Evolutionary conservation across 495 filamentous ascomycete genomes (phyloP).

Genomic region (Daldinia vernicosa): DNA sequence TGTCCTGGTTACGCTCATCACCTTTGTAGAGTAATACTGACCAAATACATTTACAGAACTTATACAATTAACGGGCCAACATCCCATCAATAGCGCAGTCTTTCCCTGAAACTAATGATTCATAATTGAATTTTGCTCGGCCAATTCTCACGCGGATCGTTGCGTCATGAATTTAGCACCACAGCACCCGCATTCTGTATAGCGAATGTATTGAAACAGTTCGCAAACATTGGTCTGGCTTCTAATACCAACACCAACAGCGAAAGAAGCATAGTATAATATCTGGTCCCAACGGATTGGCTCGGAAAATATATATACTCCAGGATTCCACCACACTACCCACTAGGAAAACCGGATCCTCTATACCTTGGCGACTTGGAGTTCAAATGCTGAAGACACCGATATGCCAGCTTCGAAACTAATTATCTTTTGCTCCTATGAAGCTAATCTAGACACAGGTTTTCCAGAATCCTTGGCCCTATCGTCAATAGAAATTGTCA

Average conservation of each 20-base stretch:
- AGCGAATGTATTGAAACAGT: not conserved
- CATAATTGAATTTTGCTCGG: not conserved
- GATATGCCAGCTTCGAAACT: not conserved
- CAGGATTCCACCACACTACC: not conserved
- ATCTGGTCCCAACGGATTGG: not conserved
- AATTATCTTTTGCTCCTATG: not conserved
- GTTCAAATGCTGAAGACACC: slow-evolving; percentile 34
- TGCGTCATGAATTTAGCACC: not conserved
- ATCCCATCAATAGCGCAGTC: not conserved
- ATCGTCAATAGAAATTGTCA: slow-evolving; percentile 46
- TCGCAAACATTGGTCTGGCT: not conserved
- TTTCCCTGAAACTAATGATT: not conserved
- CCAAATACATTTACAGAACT: not conserved
- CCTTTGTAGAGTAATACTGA: not conserved
- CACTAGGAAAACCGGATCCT: not conserved
- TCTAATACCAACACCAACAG: not conserved
- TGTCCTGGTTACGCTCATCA: too few species aligned
- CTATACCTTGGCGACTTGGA: not conserved
- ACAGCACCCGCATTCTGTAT: not conserved
- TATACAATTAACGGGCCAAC: not conserved
- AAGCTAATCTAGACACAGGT: slow-evolving; percentile 24
- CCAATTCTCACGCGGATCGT: not conserved
- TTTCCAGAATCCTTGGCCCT: slow-evolving; percentile 39
- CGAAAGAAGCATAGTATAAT: not conserved
- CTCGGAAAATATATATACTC: not conserved